phyloP scores from a whole-genome alignment of 2,329 filamentous ascomycete species.

The Penicillium sp. region DNA sequence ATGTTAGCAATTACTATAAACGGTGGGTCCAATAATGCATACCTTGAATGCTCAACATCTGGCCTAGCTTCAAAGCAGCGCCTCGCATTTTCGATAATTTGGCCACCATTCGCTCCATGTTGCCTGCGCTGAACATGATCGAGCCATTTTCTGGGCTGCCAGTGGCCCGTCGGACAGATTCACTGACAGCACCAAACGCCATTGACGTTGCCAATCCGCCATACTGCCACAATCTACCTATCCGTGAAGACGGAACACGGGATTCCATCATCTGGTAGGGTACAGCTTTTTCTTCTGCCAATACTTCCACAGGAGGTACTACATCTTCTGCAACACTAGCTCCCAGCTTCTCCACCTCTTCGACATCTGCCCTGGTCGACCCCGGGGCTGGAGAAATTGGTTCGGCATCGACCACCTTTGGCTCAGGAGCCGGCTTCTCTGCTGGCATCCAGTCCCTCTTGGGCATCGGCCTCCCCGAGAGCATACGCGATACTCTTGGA shows the following conservation, averaged over 20 bases:
- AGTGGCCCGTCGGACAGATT: constrained; percentile 73
- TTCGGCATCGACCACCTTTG: background rate
- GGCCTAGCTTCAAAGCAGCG: constrained; percentile 91
- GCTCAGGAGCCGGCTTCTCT: constrained; percentile 2
- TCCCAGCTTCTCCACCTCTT: constrained; percentile 45
- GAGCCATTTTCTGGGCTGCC: constrained; percentile 64
- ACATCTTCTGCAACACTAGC: constrained; percentile 44
- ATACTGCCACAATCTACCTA: constrained; percentile 92
- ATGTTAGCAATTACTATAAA: background rate
- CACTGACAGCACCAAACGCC: constrained; percentile 84
- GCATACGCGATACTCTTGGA: constrained; percentile 51
- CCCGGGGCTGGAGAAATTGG: background rate
- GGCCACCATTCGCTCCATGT: constrained; percentile 87
- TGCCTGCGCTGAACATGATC: constrained; percentile 76
- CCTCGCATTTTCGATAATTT: constrained; percentile 95
- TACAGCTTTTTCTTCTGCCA: constrained; percentile 26
- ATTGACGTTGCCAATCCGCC: constrained; percentile 88
- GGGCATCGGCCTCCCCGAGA: constrained; percentile 43
- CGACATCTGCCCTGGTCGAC: constrained; percentile 17
- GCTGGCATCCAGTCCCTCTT: constrained; percentile 15
- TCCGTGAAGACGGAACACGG: constrained; percentile 76
- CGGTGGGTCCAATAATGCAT: constrained; percentile 3
- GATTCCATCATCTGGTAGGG: constrained; percentile 77
- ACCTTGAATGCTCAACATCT: constrained; percentile 95
- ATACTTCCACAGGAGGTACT: constrained; percentile 16